Evolutionary conservation across 169 alveolate species (phyloP).

Genomic region (Cyclospora cayetanensis): DNA sequence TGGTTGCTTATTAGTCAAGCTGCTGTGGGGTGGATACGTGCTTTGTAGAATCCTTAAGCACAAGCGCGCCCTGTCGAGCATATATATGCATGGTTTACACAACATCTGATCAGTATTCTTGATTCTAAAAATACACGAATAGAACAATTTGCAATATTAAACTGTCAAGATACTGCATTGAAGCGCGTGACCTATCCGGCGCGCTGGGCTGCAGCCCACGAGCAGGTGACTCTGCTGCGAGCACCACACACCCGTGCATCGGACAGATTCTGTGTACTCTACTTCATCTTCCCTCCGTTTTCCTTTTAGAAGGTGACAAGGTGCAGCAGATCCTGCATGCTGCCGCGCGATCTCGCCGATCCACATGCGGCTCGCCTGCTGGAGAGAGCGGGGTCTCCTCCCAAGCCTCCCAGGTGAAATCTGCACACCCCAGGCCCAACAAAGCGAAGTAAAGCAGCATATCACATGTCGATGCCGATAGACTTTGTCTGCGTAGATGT

Average conservation of each 20-base stretch:
- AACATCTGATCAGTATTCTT: neutral
- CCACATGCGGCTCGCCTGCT: constrained; percentile 32
- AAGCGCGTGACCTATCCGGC: constrained; percentile 1
- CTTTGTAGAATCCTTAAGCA: no score
- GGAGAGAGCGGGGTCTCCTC: constrained; percentile 19
- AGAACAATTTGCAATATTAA: neutral
- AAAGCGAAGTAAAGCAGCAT: no score
- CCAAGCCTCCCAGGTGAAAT: constrained; percentile 22
- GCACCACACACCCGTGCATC: neutral
- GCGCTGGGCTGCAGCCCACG: neutral
- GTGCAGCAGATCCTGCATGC: neutral
- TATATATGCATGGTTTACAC: no score
- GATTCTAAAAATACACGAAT: no score
- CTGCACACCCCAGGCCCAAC: neutral
- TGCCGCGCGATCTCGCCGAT: neutral
- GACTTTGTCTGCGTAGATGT: no score
- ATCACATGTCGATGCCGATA: no score
- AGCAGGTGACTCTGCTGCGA: neutral
- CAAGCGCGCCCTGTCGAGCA: no score
- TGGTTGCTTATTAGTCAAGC: no score
- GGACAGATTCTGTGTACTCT: neutral
- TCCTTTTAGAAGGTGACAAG: neutral
- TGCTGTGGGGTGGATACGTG: no score
- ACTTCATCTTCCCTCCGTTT: neutral
- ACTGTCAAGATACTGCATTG: neutral